These are phyloP conservation scores for Rhododendron vialii DNA, from an alignment of 148 eudicot genomes.

Conservation along the genomic window DNA sequence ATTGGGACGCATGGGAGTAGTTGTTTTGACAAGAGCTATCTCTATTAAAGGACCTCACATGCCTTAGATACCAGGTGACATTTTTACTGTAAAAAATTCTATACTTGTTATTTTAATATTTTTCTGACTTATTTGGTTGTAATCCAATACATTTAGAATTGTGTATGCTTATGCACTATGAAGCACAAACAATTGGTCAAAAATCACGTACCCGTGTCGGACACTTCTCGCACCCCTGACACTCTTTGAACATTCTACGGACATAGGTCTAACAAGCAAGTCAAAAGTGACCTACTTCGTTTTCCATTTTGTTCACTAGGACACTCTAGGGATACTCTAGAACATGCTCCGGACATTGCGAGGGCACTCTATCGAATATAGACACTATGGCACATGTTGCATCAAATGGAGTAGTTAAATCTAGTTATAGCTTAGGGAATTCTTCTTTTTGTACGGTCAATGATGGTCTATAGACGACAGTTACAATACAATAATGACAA, in stretches of 20 bases:
- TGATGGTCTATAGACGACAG: not conserved
- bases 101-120: not conserved
- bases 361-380: not conserved
- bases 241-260: not conserved
- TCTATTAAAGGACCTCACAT: not conserved
- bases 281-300: not conserved
- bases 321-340: not conserved
- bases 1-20: not conserved
- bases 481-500: not conserved
- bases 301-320: not conserved
- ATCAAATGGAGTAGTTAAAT: not conserved
- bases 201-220: not conserved
- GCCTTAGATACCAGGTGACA: not conserved
- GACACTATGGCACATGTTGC: not conserved
- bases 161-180: not conserved
- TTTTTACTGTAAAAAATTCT: not conserved
- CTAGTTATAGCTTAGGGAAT: not conserved
- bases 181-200: not conserved
- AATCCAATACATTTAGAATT: not conserved
- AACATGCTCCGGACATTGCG: not conserved
- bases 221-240: not conserved
- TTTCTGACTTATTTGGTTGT: not conserved
- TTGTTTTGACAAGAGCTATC: not conserved
- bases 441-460: not conserved
- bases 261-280: not conserved